Evolutionary conservation across 805 yeast species (phyloP).

Genomic region (Peterozyma xylosa): DNA sequence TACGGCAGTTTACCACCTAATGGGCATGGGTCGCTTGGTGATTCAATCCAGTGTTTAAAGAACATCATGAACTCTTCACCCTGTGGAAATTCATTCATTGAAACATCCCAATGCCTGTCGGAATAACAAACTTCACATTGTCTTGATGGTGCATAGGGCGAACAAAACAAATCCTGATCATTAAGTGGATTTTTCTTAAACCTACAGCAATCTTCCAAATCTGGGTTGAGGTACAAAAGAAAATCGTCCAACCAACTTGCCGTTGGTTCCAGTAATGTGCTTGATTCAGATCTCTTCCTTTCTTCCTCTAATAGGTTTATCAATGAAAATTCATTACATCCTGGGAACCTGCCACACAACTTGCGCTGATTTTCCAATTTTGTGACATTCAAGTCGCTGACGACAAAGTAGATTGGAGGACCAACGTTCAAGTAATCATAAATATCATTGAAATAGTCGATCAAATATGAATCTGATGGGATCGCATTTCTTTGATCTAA

Average conservation of each 20-base stretch:
- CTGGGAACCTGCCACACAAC: constrained; percentile 81
- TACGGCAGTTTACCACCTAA: constrained; percentile 95
- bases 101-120: constrained; percentile 44
- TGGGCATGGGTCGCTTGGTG: constrained; percentile 86
- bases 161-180: constrained; percentile 48
- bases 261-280: constrained; percentile 73
- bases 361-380: constrained; percentile 54
- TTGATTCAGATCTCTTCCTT: constrained; percentile 51
- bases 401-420: constrained; percentile 86
- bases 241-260: constrained; percentile 94
- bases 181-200: constrained; percentile 37
- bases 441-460: constrained; percentile 72
- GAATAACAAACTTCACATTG: constrained; percentile 69
- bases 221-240: constrained; percentile 80
- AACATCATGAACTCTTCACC: constrained; percentile 59
- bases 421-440: constrained; percentile 74
- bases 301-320: constrained; percentile 83
- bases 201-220: constrained; percentile 79
- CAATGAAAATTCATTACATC: constrained; percentile 73
- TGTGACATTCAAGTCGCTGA: constrained; percentile 62
- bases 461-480: constrained; percentile 75
- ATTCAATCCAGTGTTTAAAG: constrained; percentile 73
- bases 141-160: constrained; percentile 59
- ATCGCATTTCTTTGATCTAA: constrained; percentile 86
- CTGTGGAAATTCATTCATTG: constrained; percentile 81